Evolutionary conservation across 345 rosid species (phyloP).

Genomic region (Eucalyptus coolabah): DNA sequence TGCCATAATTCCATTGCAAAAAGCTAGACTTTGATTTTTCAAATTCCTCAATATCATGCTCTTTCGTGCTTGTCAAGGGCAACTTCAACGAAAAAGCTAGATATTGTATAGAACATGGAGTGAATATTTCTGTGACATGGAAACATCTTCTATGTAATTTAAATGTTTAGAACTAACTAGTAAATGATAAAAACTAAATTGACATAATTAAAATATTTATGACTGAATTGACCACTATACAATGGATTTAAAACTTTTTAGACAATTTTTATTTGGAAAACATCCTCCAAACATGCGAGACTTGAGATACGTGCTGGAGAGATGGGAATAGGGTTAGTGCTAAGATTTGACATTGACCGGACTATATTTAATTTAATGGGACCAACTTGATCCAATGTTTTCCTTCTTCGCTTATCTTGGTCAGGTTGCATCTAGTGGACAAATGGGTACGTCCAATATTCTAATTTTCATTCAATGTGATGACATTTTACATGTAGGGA

Average conservation of each 20-base stretch:
- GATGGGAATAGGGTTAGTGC: neutral
- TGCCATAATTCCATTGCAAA: neutral
- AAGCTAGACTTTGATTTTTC: neutral
- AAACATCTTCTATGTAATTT: neutral
- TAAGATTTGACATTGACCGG: neutral
- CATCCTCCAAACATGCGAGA: neutral
- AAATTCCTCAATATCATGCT: neutral
- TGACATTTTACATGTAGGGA: neutral
- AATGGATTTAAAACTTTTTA: too few relatives aligned
- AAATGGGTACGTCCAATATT: neutral
- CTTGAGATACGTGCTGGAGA: neutral
- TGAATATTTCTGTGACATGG: neutral
- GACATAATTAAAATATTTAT: too few relatives aligned
- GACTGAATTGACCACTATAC: too few relatives aligned
- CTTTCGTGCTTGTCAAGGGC: neutral
- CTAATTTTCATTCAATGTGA: neutral
- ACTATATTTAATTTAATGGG: neutral
- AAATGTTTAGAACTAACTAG: neutral
- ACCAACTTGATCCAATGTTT: neutral
- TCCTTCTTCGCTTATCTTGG: neutral
- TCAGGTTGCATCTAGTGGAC: neutral
- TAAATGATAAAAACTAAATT: too few relatives aligned
- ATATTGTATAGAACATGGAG: neutral
- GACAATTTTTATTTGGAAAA: neutral
- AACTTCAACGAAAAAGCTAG: neutral